Base-by-base conservation (phyloP, 176 grass and related monocot genomes). In the Metroxylon sagu region DNA sequence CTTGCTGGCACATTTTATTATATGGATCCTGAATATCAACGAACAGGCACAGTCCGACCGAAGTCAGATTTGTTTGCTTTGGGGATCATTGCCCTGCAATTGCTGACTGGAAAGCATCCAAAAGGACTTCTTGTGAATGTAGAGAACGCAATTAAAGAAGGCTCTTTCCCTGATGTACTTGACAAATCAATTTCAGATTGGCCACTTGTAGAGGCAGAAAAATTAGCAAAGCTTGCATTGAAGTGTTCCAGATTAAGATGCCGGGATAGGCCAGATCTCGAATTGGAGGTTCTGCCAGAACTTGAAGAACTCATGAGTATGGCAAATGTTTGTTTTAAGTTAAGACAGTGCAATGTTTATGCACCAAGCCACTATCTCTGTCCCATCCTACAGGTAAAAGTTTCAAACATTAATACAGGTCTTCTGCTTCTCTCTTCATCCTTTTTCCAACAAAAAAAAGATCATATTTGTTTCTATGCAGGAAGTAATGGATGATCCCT, bases 11-110 rank as follows among this genome's bases (percentile, higher is more conserved):
- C 90, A 59, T 52, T 95, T 19, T 89, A 68, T 66, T 89, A 89
- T 67, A 89, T 95, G 90, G 86, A 95, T 64, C 90, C 90, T 14
- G 90, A 95, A 71, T 95, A 95, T 52, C 86, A 95, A 27, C 73
- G 81, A 69, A 95, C 90, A 14, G 90, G 90, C 68, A 95, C 86
- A 17, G 23, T 95, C 61, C 75, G 90, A 12, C 90, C 90, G 2
- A 95, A 95, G 76, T 95, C 90, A 39, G 90, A 95, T 86, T 52
- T 95, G 35, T 95, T 62, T 71, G 90, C 86, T 57, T 57, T 86
- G 57, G 90, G 90, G 18, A 16, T 95, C 25, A 82, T 95, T 52
- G 79, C 78, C 65, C 82, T 95, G 65, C 90, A 95, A 76, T 48
- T 95, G 18, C 62, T 95, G 59, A 84, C 80, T 0, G 77, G 82